These are phyloP conservation scores for Plectranthus barbatus DNA, from an alignment of 257 asterid genomes.

Conservation along the genomic window DNA sequence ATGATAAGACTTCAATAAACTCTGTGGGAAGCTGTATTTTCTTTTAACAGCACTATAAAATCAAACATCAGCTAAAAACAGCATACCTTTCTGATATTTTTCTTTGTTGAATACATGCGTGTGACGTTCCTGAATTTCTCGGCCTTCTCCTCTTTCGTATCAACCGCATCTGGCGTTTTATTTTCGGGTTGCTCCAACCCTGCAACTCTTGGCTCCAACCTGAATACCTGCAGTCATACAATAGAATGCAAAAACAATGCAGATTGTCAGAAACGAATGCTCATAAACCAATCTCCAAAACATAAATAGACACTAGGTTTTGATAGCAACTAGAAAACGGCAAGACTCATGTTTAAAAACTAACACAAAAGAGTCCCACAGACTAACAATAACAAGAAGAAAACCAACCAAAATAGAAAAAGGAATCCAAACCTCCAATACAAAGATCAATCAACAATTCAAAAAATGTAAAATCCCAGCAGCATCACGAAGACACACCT, in stretches of 20 bases:
- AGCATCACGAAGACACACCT: too few relatives aligned
- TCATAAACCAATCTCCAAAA: too few relatives aligned
- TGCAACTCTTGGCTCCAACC: too few relatives aligned
- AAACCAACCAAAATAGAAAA: background rate
- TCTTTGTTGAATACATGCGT: too few relatives aligned
- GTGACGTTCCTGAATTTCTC: slow-evolving; percentile 12
- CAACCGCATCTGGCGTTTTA: slow-evolving; percentile 23
- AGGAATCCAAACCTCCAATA: background rate
- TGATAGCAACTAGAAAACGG: background rate
- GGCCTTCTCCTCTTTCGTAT: slow-evolving; percentile 34
- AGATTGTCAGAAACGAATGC: background rate
- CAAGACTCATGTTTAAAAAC: background rate
- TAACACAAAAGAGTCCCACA: background rate
- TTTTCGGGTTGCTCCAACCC: too few relatives aligned
- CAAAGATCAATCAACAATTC: background rate
- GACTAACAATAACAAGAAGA: background rate
- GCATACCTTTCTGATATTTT: slow-evolving; percentile 38
- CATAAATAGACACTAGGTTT: background rate
- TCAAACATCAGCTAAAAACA: background rate
- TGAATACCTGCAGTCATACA: too few relatives aligned
- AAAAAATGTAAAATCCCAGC: background rate
- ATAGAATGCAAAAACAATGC: background rate
- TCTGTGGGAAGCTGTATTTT: too few relatives aligned
- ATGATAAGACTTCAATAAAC: too few relatives aligned
- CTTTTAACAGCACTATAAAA: background rate